Conservation (phyloP, 2,329 filamentous ascomycete species). For the Sarocladium kiliense region DNA sequence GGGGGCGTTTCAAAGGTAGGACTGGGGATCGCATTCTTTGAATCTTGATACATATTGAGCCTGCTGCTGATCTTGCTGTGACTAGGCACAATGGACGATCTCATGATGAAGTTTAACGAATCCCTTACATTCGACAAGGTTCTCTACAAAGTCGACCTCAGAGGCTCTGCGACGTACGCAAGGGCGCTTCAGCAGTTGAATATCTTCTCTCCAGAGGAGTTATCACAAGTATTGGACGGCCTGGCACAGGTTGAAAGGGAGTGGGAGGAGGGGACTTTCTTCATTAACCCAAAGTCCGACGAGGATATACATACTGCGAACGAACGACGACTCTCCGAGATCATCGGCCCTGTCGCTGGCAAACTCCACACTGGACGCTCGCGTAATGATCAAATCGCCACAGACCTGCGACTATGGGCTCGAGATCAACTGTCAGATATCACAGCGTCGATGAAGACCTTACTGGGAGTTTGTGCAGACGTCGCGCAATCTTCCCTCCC, state of each 20-base stretch:
- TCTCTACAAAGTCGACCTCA: constrained; percentile 77
- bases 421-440: constrained; percentile 19
- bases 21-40: constrained; percentile 16
- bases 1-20: constrained; percentile 46
- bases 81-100: constrained; percentile 17
- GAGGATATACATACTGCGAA: constrained; percentile 56
- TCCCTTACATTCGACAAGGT: constrained; percentile 73
- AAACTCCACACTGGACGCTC: constrained; percentile 68
- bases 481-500: constrained; percentile 22
- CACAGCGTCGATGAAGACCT: constrained; percentile 17
- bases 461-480: constrained; percentile 17
- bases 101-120: constrained; percentile 81
- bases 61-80: constrained; percentile 26
- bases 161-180: constrained; percentile 76
- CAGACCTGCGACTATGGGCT: constrained; percentile 67
- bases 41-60: constrained; percentile 55
- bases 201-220: constrained; percentile 70
- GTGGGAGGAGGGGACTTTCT: constrained; percentile 48
- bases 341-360: constrained; percentile 65
- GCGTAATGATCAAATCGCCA: constrained; percentile 69
- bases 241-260: constrained; percentile 53
- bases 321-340: constrained; percentile 55
- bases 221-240: constrained; percentile 67
- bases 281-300: constrained; percentile 47
- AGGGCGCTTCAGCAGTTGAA: constrained; percentile 70